Evolutionary conservation across 2,329 filamentous ascomycete species (phyloP).

Genomic region (Scleromitrula shiraiana): DNA sequence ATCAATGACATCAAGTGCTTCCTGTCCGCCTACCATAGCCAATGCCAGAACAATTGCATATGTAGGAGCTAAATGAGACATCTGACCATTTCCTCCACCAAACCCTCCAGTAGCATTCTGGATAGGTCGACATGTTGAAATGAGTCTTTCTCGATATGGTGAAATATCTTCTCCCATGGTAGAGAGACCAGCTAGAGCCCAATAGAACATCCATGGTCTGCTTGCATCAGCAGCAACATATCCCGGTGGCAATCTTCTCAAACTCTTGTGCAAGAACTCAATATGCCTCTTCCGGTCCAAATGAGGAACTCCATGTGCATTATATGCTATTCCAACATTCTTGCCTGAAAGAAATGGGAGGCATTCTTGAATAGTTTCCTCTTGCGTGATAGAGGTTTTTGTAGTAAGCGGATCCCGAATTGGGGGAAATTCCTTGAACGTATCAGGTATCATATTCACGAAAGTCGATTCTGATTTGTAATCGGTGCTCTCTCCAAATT

Average conservation of each 20-base stretch:
- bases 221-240: slow-evolving; percentile 78
- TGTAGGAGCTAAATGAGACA: slow-evolving; percentile 78
- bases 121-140: slow-evolving; percentile 68
- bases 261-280: slow-evolving; percentile 51
- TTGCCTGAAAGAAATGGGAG: slow-evolving; percentile 56
- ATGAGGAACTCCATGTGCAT: slow-evolving; percentile 64
- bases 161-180: slow-evolving; percentile 68
- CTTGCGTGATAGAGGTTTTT: slow-evolving; percentile 59
- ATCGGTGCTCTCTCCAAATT: not conserved
- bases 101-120: slow-evolving; percentile 83
- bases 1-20: slow-evolving; percentile 69
- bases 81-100: slow-evolving; percentile 86
- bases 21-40: slow-evolving; percentile 66
- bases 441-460: slow-evolving; percentile 38
- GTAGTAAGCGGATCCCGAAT: slow-evolving; percentile 62
- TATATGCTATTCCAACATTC: slow-evolving; percentile 44
- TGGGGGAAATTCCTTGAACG: slow-evolving; percentile 51
- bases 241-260: slow-evolving; percentile 55
- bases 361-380: slow-evolving; percentile 59
- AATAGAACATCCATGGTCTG: slow-evolving; percentile 91
- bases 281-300: slow-evolving; percentile 59
- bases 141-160: slow-evolving; percentile 58
- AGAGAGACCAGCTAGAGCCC: slow-evolving; percentile 70
- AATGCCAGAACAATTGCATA: slow-evolving; percentile 80
- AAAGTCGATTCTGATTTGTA: slow-evolving; percentile 6